Base-by-base conservation (phyloP, 345 rosid genomes). In the Populus davidiana region DNA sequence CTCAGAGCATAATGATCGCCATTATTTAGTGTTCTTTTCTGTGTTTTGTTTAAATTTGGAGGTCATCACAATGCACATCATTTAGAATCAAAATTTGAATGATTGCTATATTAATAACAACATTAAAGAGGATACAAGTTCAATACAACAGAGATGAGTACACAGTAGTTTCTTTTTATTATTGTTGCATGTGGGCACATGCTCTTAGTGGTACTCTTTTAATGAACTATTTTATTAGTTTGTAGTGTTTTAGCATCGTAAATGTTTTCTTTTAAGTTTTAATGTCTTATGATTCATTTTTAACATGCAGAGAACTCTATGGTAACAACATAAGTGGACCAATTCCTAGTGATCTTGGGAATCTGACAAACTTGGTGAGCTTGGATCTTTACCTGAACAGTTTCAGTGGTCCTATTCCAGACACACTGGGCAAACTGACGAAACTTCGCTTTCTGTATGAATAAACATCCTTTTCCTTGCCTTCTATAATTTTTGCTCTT, bases 351-450 rank as follows among this genome's bases (percentile, higher is more conserved):
- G 84, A 75, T 43, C 77, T 85, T 67, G 84, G 88, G 72, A 81
- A 83, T 52, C 76, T 86, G 69, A 83, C 83, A 5, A 81, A 83
- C 72, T 74, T 86, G 81, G 81, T 78, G 77, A 86, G 88, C 84
- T 83, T 86, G 86, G 88, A 86, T 74, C 86, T 86, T 63, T 86
- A 86, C 83, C 52, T 81, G 73, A 86, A 86, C 70, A 78, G 62
- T 61, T 81, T 86, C 74, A 76, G 43, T 8, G 85, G 88, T 31
- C 83, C 65, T 69, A 81, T 86, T 78, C 88, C 88, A 43, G 84
- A 77, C 25, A 16, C 84, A 39, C 74, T 86, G 84, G 81, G 86
- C 33, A 79, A 78, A 76, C 75, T 86, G 83, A 78, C 76, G 36
- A 79, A 79, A 62, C 59, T 86, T 64, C 83, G 78, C 47, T 86